Conservation (phyloP, 176 grass and related monocot species). For the Echinochloa phyllopogon region DNA sequence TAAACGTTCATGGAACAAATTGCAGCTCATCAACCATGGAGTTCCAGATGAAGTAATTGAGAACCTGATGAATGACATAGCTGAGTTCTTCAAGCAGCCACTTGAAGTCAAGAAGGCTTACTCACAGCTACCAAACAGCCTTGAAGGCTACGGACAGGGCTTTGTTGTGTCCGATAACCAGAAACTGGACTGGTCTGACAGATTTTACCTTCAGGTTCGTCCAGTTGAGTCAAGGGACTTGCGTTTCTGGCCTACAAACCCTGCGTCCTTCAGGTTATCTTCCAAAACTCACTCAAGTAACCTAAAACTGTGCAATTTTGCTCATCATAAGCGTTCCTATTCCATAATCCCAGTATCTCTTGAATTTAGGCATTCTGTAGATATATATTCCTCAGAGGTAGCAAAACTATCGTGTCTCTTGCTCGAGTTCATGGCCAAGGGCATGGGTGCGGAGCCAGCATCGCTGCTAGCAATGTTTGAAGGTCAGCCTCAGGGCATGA, state of each 20-base stretch:
- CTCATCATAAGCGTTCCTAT: neutral
- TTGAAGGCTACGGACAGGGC: slow-evolving; percentile 56
- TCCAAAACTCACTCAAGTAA: neutral
- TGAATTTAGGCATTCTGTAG: slow-evolving; percentile 42
- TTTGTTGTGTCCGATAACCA: slow-evolving; percentile 52
- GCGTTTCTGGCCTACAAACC: slow-evolving; percentile 46
- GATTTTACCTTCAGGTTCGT: slow-evolving; percentile 32
- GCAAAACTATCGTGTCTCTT: slow-evolving; percentile 36
- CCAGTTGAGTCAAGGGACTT: slow-evolving; percentile 42
- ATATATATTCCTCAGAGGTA: slow-evolving; percentile 53
- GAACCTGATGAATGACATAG: slow-evolving; percentile 33
- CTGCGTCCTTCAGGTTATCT: slow-evolving; percentile 34
- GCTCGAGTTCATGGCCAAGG: slow-evolving; percentile 46
- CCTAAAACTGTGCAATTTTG: neutral
- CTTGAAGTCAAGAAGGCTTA: slow-evolving; percentile 44
- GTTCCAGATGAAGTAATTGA: slow-evolving; percentile 46
- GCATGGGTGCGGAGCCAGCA: slow-evolving; percentile 50
- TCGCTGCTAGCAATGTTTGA: slow-evolving; percentile 30
- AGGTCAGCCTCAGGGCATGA: slow-evolving; percentile 48
- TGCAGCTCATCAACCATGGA: slow-evolving; percentile 57
- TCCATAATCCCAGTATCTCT: neutral
- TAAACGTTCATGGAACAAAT: neutral
- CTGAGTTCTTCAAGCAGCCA: slow-evolving; percentile 44
- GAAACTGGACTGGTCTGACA: slow-evolving; percentile 62
- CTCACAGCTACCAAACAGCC: neutral